Conservation (phyloP, 1,139 yeast genomes). For the Blastobotrys buckinghamii region DNA sequence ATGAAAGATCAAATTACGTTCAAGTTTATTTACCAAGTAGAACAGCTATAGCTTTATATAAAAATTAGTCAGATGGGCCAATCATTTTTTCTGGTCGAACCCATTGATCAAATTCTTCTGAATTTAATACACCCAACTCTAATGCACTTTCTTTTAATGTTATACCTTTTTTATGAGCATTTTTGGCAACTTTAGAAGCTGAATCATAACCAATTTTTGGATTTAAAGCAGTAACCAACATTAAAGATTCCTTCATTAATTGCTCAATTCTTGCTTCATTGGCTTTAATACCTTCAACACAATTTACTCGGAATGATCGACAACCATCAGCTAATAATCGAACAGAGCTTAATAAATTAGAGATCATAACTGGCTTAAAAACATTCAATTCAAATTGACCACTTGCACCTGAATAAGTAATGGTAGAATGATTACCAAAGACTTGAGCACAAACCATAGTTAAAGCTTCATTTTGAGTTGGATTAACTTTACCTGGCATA, state of each 20-base stretch:
- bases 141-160: conserved; percentile 92
- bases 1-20: conserved; percentile 65
- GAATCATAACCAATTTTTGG: conserved; percentile 98
- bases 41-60: conserved; percentile 68
- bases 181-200: conserved; percentile 96
- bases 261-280: conserved; percentile 82
- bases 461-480: conserved; percentile 97
- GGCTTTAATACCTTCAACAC: conserved; percentile 92
- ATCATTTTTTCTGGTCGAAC: conserved; percentile 97
- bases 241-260: conserved; percentile 85
- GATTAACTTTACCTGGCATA: conserved; percentile 99
- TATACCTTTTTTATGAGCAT: conserved; percentile 96
- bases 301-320: conserved; percentile 83
- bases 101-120: conserved; percentile 90
- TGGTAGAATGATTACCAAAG: conserved; percentile 91
- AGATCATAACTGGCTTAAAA: conserved; percentile 92
- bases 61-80: conserved; percentile 53
- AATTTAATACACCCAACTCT: conserved; percentile 77
- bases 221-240: conserved; percentile 97
- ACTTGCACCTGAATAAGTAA: conserved; percentile 96
- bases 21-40: conserved; percentile 83
- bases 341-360: conserved; percentile 81
- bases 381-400: conserved; percentile 98
- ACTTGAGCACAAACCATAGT: conserved; percentile 98
- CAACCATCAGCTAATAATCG: conserved; percentile 86